Evolutionary conservation across 2,329 filamentous ascomycete species (phyloP), one percentile per base, ranked within the genome.

Genomic region (Bretziella fagacearum): DNA sequence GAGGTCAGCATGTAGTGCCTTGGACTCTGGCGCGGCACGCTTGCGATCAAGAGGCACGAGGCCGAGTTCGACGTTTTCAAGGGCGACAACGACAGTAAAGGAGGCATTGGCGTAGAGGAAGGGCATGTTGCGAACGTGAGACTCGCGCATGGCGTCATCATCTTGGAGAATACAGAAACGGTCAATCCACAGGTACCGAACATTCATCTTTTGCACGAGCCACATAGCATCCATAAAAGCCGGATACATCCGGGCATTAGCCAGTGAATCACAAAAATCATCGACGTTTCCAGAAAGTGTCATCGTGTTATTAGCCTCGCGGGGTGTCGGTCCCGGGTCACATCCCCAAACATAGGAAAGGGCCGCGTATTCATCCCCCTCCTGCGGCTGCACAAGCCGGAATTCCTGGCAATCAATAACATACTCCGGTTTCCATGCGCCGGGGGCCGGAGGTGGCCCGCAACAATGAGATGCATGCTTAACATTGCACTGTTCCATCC

Each of bases 161-260:
- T 68, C 64, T 53, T 70, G 67, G 4, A 65, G 58, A 47, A 67
- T 65, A 45, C 65, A 67, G 41, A 67, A 56, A 27, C 61, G 58
- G 51, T 70, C 67, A 27, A 69, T 62, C 67, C 67, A 70, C 17
- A 70, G 56, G 48, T 65, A 61, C 2, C 61, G 60, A 18, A 66
- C 58, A 1, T 62, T 62, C 8, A 69, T 56, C 55, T 65, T 66
- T 51, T 59, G 62, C 20, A 63, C 57, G 17, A 68, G 54, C 61
- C 63, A 65, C 51, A 68, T 64, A 50, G 64, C 64, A 51, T 67
- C 65, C n/a, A 60, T 47, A 46, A 67, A 62, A 3, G 64, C 65
- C 44, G 62, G 58, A 29, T 63, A 64, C 13, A 67, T 55, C 13
- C 63, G 60, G 6, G 55, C 53, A 13, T 66, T 63, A 3, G 61